Evolutionary conservation across 441 rosid species (phyloP).

Genomic region (Erodium texanum): DNA sequence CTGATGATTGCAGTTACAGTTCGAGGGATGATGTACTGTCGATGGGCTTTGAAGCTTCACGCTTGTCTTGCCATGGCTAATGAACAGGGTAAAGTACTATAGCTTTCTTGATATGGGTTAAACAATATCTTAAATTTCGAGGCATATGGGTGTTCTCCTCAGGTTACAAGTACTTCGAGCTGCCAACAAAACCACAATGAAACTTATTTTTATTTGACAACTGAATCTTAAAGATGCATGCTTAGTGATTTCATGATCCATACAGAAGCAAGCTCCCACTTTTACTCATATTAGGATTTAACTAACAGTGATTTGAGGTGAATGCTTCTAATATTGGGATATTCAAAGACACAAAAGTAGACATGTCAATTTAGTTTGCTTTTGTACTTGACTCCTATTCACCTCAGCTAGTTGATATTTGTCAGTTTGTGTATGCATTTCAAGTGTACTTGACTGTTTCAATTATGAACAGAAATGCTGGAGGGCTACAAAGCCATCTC

Average conservation of each 20-base stretch:
- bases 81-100: slow-evolving; percentile 48
- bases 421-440: slow-evolving; percentile 11
- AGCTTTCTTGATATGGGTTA: neutral
- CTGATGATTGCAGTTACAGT: slow-evolving; percentile 46
- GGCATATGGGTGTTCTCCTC: neutral
- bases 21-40: slow-evolving; percentile 98
- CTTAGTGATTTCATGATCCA: neutral
- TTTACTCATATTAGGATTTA: neutral
- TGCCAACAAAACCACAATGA: neutral
- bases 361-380: slow-evolving; percentile 3
- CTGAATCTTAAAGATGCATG: neutral
- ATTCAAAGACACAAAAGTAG: neutral
- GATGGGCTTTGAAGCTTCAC: slow-evolving; percentile 93
- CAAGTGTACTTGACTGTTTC: slow-evolving; percentile 6
- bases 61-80: slow-evolving; percentile 98
- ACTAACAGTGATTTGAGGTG: slow-evolving; percentile 6
- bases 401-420: neutral
- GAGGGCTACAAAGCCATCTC: slow-evolving; percentile 14
- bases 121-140: neutral
- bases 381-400: slow-evolving; percentile 2
- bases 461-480: slow-evolving; percentile 22
- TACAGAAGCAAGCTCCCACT: too few relatives aligned
- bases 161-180: neutral
- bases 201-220: neutral
- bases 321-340: slow-evolving; percentile 1